Evolutionary conservation across 768 basidiomycete genomes (phyloP).

Genomic region (Panus rudis): DNA sequence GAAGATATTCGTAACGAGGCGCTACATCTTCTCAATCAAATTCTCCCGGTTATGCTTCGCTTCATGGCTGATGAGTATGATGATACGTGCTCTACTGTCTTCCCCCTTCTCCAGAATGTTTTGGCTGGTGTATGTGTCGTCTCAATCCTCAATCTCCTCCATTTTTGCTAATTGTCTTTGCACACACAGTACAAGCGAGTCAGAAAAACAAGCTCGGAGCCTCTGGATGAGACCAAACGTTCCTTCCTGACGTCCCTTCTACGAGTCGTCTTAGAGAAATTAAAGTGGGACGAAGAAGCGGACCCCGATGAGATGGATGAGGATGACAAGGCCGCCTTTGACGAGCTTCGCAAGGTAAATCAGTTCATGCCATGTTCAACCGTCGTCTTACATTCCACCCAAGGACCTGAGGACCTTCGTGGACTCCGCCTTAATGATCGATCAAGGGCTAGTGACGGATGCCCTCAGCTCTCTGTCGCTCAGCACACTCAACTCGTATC

Average conservation of each 20-base stretch:
- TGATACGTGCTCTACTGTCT: conserved; percentile 81
- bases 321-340: conserved; percentile 79
- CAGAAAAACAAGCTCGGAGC: conserved; percentile 52
- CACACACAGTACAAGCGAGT: conserved; percentile 76
- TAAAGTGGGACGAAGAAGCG: conserved; percentile 85
- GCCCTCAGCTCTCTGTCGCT: conserved; percentile 68
- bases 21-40: conserved; percentile 50
- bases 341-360: conserved; percentile 74
- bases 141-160: not conserved
- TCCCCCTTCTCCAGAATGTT: conserved; percentile 70
- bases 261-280: conserved; percentile 72
- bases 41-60: conserved; percentile 75
- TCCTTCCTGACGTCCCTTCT: conserved; percentile 76
- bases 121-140: conserved; percentile 57
- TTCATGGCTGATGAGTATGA: conserved; percentile 90
- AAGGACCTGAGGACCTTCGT: conserved; percentile 84
- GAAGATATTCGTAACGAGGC: conserved; percentile 63
- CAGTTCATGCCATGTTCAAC: not conserved
- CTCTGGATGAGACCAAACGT: conserved; percentile 58
- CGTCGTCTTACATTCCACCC: not conserved
- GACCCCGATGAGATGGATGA: conserved; percentile 82
- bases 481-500: conserved; percentile 66
- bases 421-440: conserved; percentile 82
- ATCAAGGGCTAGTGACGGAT: conserved; percentile 77
- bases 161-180: not conserved